These are phyloP conservation scores for Chlorella sp. DNA, from an alignment of 139 green algal species.

Conservation along the genomic window DNA sequence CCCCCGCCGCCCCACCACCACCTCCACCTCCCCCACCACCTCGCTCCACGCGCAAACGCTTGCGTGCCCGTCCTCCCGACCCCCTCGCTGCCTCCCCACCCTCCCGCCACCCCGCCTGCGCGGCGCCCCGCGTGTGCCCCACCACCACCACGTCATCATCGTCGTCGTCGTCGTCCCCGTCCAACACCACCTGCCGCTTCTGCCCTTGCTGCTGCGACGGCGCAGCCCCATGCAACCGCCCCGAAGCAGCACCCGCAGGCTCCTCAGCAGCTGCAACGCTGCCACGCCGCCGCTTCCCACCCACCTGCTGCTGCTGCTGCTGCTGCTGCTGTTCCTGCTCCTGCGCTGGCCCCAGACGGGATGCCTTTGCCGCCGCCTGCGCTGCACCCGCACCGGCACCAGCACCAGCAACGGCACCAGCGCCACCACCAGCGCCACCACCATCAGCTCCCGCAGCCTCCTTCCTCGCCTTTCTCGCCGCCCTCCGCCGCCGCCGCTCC, in stretches of 20 bases:
- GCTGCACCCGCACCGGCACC: background rate
- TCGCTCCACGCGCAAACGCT: no score
- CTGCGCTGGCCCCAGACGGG: background rate
- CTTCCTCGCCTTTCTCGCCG: background rate
- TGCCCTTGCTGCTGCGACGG: background rate
- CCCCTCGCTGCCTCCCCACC: background rate
- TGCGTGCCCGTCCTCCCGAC: no score
- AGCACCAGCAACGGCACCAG: constrained; percentile 1
- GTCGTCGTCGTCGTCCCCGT: no score
- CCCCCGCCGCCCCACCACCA: no score
- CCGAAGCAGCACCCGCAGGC: no score
- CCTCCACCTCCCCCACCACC: no score
- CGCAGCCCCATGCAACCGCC: no score
- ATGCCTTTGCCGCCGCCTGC: background rate
- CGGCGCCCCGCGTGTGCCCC: no score
- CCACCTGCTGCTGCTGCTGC: constrained; percentile 8
- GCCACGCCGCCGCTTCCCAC: no score
- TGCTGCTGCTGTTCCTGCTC: constrained; percentile 1
- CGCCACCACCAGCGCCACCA: no score
- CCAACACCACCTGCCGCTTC: background rate
- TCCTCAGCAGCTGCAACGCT: no score
- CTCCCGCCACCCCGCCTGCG: background rate
- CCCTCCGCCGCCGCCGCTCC: constrained; percentile 1
- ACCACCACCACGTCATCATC: no score
- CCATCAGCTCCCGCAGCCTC: constrained; percentile 5